These are phyloP conservation scores for Sabuloglossum arenarium DNA, from an alignment of 495 filamentous ascomycete genomes.

Conservation along the genomic window DNA sequence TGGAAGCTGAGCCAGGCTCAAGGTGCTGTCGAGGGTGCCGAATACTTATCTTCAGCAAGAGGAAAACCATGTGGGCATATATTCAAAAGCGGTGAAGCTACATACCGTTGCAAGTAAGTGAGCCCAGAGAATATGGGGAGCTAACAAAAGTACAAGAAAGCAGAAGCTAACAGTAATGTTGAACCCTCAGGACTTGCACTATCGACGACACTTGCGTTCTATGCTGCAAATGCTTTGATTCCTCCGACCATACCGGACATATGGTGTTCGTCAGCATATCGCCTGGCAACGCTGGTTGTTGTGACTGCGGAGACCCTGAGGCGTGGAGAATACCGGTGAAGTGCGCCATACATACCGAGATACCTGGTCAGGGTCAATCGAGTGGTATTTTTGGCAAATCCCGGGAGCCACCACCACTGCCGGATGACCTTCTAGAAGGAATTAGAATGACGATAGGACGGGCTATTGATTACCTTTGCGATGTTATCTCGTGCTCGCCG, in stretches of 20 bases:
- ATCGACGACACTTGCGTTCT: conserved; percentile 72
- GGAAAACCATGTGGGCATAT: conserved; percentile 97
- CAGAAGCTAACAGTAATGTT: neutral
- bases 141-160: neutral
- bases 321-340: conserved; percentile 76
- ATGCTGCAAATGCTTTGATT: conserved; percentile 80
- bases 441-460: conserved; percentile 71
- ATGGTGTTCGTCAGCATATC: conserved; percentile 72
- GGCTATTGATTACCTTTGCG: conserved; percentile 80
- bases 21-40: conserved; percentile 78
- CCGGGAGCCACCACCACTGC: conserved; percentile 32
- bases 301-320: conserved; percentile 88
- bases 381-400: conserved; percentile 41
- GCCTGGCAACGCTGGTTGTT: conserved; percentile 81
- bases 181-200: conserved; percentile 40
- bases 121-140: neutral
- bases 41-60: conserved; percentile 80
- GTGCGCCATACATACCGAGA: conserved; percentile 77
- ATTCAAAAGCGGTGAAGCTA: conserved; percentile 77
- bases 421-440: conserved; percentile 47
- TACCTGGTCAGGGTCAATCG: conserved; percentile 22
- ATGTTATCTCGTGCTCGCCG: conserved; percentile 93
- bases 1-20: conserved; percentile 73
- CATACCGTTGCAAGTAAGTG: conserved; percentile 54
- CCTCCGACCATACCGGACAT: conserved; percentile 88